Conservation (phyloP, 2,329 filamentous ascomycete species). For the Septoria petroselini region DNA sequence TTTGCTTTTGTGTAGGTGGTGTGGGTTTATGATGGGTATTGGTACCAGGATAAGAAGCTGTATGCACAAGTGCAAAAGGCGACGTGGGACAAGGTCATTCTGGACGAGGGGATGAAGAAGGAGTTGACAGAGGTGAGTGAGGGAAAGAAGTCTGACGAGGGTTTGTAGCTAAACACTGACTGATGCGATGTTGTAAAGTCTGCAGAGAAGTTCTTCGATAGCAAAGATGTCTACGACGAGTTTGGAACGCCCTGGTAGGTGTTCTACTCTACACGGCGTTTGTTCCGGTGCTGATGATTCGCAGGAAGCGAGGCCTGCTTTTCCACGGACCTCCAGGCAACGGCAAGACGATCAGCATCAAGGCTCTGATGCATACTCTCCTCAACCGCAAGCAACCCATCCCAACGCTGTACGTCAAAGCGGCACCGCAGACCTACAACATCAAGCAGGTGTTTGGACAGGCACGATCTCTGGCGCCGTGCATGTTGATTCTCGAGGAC, state of each 20-base stretch:
- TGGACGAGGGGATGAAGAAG: conserved; percentile 46
- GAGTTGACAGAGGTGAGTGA: conserved; percentile 35
- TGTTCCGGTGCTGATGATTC: background rate
- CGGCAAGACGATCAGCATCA: conserved; percentile 48
- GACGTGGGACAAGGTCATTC: conserved; percentile 48
- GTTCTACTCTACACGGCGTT: background rate
- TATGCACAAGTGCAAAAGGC: conserved; percentile 43
- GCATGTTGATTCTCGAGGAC: conserved; percentile 69
- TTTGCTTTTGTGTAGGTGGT: conserved; percentile 35
- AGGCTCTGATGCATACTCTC: conserved; percentile 42
- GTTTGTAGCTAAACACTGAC: too few relatives aligned
- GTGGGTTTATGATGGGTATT: conserved; percentile 46
- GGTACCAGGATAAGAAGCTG: conserved; percentile 41
- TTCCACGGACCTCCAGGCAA: conserved; percentile 37
- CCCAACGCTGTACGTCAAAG: conserved; percentile 43
- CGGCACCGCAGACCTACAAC: conserved; percentile 39
- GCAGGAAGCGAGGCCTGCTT: conserved; percentile 42
- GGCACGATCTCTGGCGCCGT: conserved; percentile 62
- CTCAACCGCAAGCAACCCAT: conserved; percentile 39
- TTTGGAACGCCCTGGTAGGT: conserved; percentile 45
- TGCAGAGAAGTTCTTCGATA: conserved; percentile 44
- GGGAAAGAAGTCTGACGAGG: too few relatives aligned
- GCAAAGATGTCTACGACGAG: conserved; percentile 41
- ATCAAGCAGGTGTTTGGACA: conserved; percentile 56
- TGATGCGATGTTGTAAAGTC: conserved; percentile 12